Base-by-base conservation (phyloP, 1,284 basidiomycete genomes). In the Irpex lacteus region DNA sequence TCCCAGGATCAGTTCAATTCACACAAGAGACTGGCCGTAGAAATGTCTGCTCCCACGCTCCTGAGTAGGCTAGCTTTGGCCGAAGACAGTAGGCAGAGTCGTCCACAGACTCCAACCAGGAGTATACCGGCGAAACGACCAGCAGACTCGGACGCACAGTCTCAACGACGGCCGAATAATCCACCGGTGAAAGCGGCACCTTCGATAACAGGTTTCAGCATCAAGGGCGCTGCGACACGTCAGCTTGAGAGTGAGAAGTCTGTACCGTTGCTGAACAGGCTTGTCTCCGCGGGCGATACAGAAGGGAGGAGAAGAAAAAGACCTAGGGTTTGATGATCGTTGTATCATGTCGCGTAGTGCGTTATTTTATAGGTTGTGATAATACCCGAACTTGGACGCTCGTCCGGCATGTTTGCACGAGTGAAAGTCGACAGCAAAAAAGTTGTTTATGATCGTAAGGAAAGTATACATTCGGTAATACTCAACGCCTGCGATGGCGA, bases 201-300 rank as follows among this genome's bases (percentile, higher is more conserved):
- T 19, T 47, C 62, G 8, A 18, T 52, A 15, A 53, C 61, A 11
- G 69, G 70, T 18, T 63, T 65, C 13, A 70, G 65, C 54, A 71
- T 70, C 64, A 72, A 70, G 49, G 65, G 65, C 13, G 65, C 65
- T n/a, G 57, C 53, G 38, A 59, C 34, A 18, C 58, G 56, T 13
- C 61, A 60, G 34, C 53, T 60, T 11, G 47, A 60, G 8, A 34
- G 44, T 15, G 53, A 60, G 34, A 37, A 21, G 58, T 62, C 66
- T 50, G 66, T 73, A 13, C 81, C 84, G 44, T 71, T 87, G 52
- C 71, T 86, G 65, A 75, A 83, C 60, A 79, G 85, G 68, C 69
- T 86, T 50, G 54, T 47, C 18, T 44, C 40, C 15, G 44, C 13
- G 7, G 34, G 50, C 44, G 62, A 60, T n/a, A n/a, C 6, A 21